Evolutionary conservation across 305 asterid species (phyloP).

Genomic region (Solanum hybrid): DNA sequence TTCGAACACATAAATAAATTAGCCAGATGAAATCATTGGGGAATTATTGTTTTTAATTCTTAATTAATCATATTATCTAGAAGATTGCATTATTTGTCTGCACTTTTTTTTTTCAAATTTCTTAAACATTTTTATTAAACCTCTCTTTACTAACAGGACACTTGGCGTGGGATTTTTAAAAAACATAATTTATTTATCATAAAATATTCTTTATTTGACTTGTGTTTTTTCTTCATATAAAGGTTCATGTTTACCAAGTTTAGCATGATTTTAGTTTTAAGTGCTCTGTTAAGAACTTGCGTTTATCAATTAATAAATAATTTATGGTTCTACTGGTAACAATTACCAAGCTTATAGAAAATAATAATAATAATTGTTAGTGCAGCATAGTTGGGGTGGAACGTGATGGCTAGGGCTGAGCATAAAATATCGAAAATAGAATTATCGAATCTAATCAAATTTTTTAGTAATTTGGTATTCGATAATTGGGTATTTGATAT

Average conservation of each 20-base stretch:
- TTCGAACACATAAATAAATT: no score
- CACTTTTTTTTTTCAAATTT: background rate
- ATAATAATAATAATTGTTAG: no score
- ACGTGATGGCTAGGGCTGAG: no score
- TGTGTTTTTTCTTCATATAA: background rate
- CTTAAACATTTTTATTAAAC: background rate
- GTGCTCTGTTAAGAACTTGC: background rate
- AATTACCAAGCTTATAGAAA: no score
- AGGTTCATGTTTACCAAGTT: background rate
- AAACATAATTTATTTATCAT: background rate
- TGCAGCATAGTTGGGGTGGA: no score
- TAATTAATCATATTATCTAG: background rate
- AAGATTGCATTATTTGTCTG: background rate
- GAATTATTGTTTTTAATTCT: background rate
- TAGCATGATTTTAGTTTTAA: background rate
- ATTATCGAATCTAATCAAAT: no score
- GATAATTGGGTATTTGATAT: no score
- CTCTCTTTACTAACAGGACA: background rate
- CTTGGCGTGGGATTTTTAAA: background rate
- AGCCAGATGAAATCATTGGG: background rate
- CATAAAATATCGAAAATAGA: no score
- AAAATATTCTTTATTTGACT: background rate
- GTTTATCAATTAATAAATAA: no score
- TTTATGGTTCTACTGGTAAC: background rate
- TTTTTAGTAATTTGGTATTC: no score